Percentiles rank a stretch among this genome's conserved stretches.
These are phyloP conservation scores for Sporormia fimetaria DNA, from an alignment of 495 filamentous ascomycete species.

Conservation along the genomic window DNA sequence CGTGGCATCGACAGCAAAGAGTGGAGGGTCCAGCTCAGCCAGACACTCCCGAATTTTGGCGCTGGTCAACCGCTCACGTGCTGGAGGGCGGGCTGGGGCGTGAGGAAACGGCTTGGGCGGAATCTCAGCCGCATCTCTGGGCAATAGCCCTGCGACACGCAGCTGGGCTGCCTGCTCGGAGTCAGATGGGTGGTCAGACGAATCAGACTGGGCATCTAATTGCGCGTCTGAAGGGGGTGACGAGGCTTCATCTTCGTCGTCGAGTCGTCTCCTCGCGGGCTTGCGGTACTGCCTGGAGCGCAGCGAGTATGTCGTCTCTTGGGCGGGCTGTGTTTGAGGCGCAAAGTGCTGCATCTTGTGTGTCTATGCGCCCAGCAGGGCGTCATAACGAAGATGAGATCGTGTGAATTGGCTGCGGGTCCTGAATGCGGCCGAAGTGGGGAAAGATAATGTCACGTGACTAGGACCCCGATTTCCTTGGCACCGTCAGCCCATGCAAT, in stretches of 20 bases:
- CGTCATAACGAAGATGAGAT: neutral
- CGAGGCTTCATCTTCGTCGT: constrained; percentile 11
- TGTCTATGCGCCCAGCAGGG: neutral
- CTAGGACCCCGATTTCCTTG: too few species aligned
- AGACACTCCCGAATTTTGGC: constrained; percentile 13
- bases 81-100: constrained; percentile 8
- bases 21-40: constrained; percentile 23
- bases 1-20: constrained; percentile 15
- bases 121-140: constrained; percentile 13
- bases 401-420: too few species aligned
- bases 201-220: neutral
- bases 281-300: constrained; percentile 20
- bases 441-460: too few species aligned
- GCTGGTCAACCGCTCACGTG: constrained; percentile 6
- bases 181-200: constrained; percentile 2
- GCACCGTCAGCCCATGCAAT: too few species aligned
- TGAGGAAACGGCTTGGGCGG: constrained; percentile 33
- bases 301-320: constrained; percentile 19
- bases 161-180: constrained; percentile 11
- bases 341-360: constrained; percentile 26
- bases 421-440: too few species aligned
- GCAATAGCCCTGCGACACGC: constrained; percentile 22
- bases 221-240: constrained; percentile 15
- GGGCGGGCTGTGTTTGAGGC: constrained; percentile 9
- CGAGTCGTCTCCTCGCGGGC: constrained; percentile 19